These are phyloP conservation scores for Malassezia nana DNA, from an alignment of 1,284 basidiomycete species.

Conservation along the genomic window DNA sequence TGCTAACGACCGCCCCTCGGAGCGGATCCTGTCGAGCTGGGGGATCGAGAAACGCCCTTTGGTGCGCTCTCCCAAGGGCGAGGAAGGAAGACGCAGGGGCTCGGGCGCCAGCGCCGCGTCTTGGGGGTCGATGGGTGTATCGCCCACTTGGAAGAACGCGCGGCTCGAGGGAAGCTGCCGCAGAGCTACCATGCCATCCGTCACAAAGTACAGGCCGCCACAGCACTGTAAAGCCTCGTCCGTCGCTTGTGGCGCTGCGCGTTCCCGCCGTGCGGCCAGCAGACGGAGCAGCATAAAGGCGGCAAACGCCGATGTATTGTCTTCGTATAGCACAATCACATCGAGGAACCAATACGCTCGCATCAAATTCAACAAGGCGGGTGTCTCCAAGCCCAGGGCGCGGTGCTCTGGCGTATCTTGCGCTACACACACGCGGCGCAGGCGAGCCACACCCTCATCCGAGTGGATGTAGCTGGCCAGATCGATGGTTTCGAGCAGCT, in stretches of 20 bases:
- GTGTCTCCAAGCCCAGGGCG: neutral
- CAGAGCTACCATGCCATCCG: slow-evolving; percentile 5
- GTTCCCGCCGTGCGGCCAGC: neutral
- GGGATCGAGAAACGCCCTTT: too few relatives aligned
- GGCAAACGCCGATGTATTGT: slow-evolving; percentile 3
- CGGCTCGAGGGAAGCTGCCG: neutral
- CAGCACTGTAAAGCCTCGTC: neutral
- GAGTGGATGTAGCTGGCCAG: slow-evolving; percentile 5
- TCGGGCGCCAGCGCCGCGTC: neutral
- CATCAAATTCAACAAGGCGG: neutral
- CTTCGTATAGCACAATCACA: slow-evolving; percentile 14
- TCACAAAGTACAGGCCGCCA: slow-evolving; percentile 10
- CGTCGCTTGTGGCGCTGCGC: neutral
- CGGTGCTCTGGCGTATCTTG: neutral
- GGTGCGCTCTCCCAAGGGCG: too few relatives aligned
- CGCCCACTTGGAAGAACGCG: neutral
- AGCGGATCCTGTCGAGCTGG: too few relatives aligned
- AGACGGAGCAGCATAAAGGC: slow-evolving; percentile 9
- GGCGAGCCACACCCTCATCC: neutral
- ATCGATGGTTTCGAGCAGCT: slow-evolving; percentile 3
- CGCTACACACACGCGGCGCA: neutral
- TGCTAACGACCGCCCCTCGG: neutral
- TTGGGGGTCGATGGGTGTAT: neutral
- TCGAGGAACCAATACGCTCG: slow-evolving; percentile 11
- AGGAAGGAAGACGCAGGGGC: neutral